Base-by-base conservation (phyloP, 805 yeast genomes). In the Saccharomycopsis synnaedendra region DNA sequence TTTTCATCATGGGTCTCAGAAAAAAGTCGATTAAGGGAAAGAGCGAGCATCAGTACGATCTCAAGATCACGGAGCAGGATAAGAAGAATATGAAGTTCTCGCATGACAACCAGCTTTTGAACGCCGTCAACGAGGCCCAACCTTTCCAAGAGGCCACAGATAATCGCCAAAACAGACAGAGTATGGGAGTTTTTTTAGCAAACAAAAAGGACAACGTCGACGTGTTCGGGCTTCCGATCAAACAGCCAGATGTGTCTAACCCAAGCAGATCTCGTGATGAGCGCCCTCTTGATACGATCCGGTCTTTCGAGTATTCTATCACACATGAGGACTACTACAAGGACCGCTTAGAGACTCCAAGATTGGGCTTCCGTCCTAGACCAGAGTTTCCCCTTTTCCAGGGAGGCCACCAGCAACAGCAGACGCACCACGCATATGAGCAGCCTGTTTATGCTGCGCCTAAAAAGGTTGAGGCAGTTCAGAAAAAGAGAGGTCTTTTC, bases 251-350 rank as follows among this genome's bases (percentile, higher is more conserved):
- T 62, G 72, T 83, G 56, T 86, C 95, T 37, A 93, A 93, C 61
- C 99, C 99, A 32, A 81, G 96, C 5, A 76, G 99, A 59, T 67
- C 84, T 27, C 77, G 98, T 64, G 90, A 89, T 63, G 99, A 93
- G 66, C 78, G 99, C 59, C 99, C 99, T 3, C 69, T 93, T 58
- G 99, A 94, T 64, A 93, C 99, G 2, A 89, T 93, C 58, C 74
- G 97, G 57, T 74, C 85, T 4, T 93, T 93, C 65, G 97, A 93
- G 69, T 93, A 82, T 61, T 81, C 97, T 37, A 88, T 93, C 54
- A 86, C 96, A 5, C 96, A 96, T 45, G 98, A 93, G 64, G 67
- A 73, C 49, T 64, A 76, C 8, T 82, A 85, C 69, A 78, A 81
- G 46, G 93, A 86, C 49, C 87, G 85, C 57, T 70, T 87, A 58